A percentile compares a stretch with the other conserved stretches of the same genome.
Conservation (phyloP, 2,329 filamentous ascomycete species). For the Epichloe elymi region DNA sequence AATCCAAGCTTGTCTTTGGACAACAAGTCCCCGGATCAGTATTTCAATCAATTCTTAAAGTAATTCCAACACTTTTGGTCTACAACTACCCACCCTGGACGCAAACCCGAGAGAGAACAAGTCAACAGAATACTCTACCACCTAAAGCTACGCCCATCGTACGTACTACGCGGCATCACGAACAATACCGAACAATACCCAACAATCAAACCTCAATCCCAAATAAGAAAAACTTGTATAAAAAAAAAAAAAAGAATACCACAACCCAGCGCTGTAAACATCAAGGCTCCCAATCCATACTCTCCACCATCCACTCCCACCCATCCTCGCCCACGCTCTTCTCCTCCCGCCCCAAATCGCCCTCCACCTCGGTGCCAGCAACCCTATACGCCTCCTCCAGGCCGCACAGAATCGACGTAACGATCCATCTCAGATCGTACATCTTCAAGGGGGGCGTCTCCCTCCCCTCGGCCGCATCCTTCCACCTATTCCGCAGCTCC, state of each 20-base stretch:
- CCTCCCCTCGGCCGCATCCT: slow-evolving; percentile 43
- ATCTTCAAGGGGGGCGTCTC: slow-evolving; percentile 34
- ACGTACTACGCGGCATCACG: not conserved
- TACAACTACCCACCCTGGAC: too few species aligned
- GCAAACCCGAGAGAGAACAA: too few species aligned
- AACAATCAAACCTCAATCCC: not conserved
- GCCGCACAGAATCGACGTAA: slow-evolving; percentile 42
- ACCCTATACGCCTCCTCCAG: slow-evolving; percentile 44
- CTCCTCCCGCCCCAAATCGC: slow-evolving; percentile 30
- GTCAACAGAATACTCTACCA: too few species aligned
- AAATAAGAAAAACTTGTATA: too few species aligned
- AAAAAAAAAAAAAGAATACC: not conserved
- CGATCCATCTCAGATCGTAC: slow-evolving; percentile 48
- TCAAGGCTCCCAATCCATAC: slow-evolving; percentile 24
- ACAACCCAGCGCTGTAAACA: not conserved
- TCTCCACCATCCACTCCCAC: slow-evolving; percentile 29
- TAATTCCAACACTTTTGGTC: too few species aligned
- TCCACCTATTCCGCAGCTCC: slow-evolving; percentile 60
- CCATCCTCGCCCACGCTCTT: slow-evolving; percentile 12
- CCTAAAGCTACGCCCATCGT: too few species aligned
- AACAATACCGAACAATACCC: not conserved
- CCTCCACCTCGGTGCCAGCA: slow-evolving; percentile 31
- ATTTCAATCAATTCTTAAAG: too few species aligned
- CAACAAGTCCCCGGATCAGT: too few species aligned
- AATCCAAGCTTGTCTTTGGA: too few species aligned